phyloP scores from a whole-genome alignment of 208 protist genomes.

The Jaenimonas drosophilae region DNA sequence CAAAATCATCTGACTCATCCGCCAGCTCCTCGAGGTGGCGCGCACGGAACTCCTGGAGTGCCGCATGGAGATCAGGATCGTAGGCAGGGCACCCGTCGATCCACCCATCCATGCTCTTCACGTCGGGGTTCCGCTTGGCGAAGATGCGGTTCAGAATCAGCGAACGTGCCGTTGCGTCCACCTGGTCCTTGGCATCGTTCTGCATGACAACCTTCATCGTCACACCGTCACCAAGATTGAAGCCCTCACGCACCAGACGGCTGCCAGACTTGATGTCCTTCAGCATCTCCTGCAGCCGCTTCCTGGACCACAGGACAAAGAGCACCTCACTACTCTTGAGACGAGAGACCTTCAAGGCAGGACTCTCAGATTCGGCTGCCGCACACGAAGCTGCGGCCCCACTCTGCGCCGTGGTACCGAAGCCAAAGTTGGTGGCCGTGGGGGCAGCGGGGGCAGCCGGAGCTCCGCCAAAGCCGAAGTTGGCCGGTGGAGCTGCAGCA shows the following conservation, averaged over 20 bases:
- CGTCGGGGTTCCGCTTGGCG: slow-evolving; percentile 40
- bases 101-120: slow-evolving; percentile 41
- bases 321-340: slow-evolving; percentile 61
- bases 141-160: slow-evolving; percentile 71
- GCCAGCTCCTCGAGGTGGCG: slow-evolving; percentile 47
- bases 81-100: slow-evolving; percentile 71
- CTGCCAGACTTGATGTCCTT: slow-evolving; percentile 70
- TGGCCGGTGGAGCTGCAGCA: not conserved
- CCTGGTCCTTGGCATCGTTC: slow-evolving; percentile 76
- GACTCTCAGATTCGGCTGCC: slow-evolving; percentile 1
- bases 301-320: slow-evolving; percentile 70
- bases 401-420: slow-evolving; percentile 7
- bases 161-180: slow-evolving; percentile 21
- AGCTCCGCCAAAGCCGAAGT: slow-evolving; percentile 20
- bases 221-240: slow-evolving; percentile 19
- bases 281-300: slow-evolving; percentile 40
- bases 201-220: slow-evolving; percentile 78
- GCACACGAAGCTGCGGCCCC: slow-evolving; percentile 3
- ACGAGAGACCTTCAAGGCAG: slow-evolving; percentile 13
- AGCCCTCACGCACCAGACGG: slow-evolving; percentile 63
- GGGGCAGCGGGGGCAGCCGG: slow-evolving; percentile 1
- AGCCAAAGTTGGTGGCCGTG: slow-evolving; percentile 12
- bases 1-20: slow-evolving; percentile 44
- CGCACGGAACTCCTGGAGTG: slow-evolving; percentile 67
- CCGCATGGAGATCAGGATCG: slow-evolving; percentile 36